These are phyloP conservation scores for Tillandsia leiboldiana DNA, from an alignment of 176 grass and related monocot genomes.

Conservation along the genomic window DNA sequence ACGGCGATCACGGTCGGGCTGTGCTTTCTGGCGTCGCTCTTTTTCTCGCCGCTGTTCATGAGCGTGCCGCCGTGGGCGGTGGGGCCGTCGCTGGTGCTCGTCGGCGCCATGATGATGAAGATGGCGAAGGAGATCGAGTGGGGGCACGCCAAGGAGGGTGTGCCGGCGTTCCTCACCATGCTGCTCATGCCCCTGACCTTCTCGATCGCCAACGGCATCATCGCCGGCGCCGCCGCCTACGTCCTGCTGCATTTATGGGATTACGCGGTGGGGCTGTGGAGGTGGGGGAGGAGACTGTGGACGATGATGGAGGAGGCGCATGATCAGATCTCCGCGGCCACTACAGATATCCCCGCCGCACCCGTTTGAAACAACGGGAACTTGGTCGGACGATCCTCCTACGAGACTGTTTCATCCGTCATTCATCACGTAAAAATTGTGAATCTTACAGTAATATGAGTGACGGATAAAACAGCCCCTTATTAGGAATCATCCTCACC, in stretches of 20 bases:
- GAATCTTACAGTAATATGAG: too few relatives aligned
- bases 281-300: not conserved
- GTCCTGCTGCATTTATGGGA: slow-evolving; percentile 40
- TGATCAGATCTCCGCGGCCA: not conserved
- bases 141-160: slow-evolving; percentile 48
- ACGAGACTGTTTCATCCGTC: too few relatives aligned
- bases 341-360: not conserved
- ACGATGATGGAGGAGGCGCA: not conserved
- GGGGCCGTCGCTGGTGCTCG: slow-evolving; percentile 55
- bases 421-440: too few relatives aligned
- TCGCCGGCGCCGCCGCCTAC: slow-evolving; percentile 42
- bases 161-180: slow-evolving; percentile 70
- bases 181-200: slow-evolving; percentile 64
- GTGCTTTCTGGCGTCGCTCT: slow-evolving; percentile 52
- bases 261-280: not conserved
- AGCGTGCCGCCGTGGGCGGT: slow-evolving; percentile 67
- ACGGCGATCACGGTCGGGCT: slow-evolving; percentile 39
- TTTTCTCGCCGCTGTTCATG: slow-evolving; percentile 43
- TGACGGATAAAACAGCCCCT: too few relatives aligned
- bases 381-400: too few relatives aligned
- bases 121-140: slow-evolving; percentile 51
- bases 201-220: slow-evolving; percentile 74
- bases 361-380: not conserved
- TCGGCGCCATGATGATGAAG: slow-evolving; percentile 78
- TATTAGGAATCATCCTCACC: too few relatives aligned